Conservation (phyloP, 1,284 basidiomycete species). For the Xerocomus amazonicus region DNA sequence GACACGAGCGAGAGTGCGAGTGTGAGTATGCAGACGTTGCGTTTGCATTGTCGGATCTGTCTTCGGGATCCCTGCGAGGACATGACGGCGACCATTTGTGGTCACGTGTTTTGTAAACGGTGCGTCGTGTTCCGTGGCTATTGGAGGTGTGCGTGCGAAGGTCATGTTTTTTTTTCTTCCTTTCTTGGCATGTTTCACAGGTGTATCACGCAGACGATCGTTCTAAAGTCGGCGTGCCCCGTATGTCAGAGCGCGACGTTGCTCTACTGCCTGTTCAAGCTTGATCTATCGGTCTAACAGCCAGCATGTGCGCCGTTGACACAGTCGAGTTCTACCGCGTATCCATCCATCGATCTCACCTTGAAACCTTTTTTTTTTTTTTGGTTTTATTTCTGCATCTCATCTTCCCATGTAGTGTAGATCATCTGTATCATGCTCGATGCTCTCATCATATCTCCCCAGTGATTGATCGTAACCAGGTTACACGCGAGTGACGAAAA, state of each 20-base stretch:
- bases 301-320: not conserved
- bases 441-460: not conserved
- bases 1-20: too few species aligned
- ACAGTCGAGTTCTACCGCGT: not conserved
- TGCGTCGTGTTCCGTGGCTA: constrained; percentile 24
- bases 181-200: constrained; percentile 24
- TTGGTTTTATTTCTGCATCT: too few species aligned
- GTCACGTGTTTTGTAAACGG: constrained; percentile 56
- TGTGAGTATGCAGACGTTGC: not conserved
- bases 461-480: too few species aligned
- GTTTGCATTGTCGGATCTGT: constrained; percentile 46
- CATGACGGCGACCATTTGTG: constrained; percentile 52
- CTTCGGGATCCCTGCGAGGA: constrained; percentile 41
- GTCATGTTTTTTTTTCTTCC: too few species aligned
- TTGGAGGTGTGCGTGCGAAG: too few species aligned
- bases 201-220: constrained; percentile 47
- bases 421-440: not conserved
- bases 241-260: constrained; percentile 46
- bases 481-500: not conserved
- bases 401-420: not conserved
- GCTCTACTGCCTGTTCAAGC: constrained; percentile 45
- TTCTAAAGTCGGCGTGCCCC: constrained; percentile 45
- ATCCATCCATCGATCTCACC: not conserved
- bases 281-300: constrained; percentile 21
- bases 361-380: too few species aligned